Evolutionary conservation across 2,329 filamentous ascomycete genomes (phyloP), one percentile per base, ranked within the genome.

Genomic region (Xylaria hypoxylon): DNA sequence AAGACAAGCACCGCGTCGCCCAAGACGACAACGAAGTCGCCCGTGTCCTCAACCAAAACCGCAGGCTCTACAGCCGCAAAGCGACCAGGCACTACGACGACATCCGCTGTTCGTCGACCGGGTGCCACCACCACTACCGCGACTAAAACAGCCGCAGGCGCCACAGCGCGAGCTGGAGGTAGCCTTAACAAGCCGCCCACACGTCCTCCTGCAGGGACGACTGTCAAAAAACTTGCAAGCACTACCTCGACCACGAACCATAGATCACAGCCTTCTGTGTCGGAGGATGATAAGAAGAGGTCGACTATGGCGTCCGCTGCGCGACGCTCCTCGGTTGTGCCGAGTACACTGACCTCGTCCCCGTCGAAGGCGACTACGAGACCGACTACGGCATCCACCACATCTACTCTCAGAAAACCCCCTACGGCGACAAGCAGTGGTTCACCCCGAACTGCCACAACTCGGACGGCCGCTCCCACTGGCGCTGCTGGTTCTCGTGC

Each of bases 261-360:
- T 74, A 80, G 78, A 68, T 81, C 82, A 52, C 82, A 81, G n/a
- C 79, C 83, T 59, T 85, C 84, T 66, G 80, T 81, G 57, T 84
- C 83, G 62, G 84, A 85, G 67, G 84, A 85, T 70, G 84, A 86
- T 65, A 76, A 75, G 68, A 84, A 81, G 77, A 84, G 80, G 73
- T 75, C 81, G 3, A 76, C 74, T 24, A 72, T 81, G 65, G 78
- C 78, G 6, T 76, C 79, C 42, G 77, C 80, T 26, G 76, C 81
- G 19, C 79, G 83, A 57, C 80, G 83, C 68, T 78, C 81, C 19
- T 85, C 82, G 61, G 77, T 80, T n/a, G 75, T 82, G 26, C 76
- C 80, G 62, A 79, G 80, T 26, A 81, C 79, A 66, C 78, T 79
- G 65, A 68, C 79, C 5, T 70, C 74, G 4, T 77, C 76, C 48